Conservation (phyloP, 768 basidiomycete genomes). For the Suillus occidentalis region DNA sequence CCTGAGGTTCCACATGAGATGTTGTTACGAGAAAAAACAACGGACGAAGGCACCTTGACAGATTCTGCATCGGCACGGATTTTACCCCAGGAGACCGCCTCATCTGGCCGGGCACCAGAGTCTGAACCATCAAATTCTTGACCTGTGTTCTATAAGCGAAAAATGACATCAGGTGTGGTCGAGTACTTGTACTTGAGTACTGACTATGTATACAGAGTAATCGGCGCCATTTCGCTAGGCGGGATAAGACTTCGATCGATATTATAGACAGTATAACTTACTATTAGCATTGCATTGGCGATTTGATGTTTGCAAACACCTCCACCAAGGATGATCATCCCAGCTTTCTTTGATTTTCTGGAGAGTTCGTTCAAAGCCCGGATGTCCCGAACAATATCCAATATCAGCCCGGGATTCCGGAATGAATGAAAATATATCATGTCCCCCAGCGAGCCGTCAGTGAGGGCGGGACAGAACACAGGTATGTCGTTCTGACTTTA, state of each 20-base stretch:
- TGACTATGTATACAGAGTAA: constrained; percentile 91
- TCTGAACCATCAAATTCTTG: constrained; percentile 99
- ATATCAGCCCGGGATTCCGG: constrained; percentile 73
- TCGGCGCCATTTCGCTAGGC: constrained; percentile 94
- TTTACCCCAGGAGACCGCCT: constrained; percentile 99
- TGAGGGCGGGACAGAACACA: constrained; percentile 97
- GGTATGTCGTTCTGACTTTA: constrained; percentile 88
- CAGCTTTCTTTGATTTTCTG: constrained; percentile 86
- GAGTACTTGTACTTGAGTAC: constrained; percentile 23
- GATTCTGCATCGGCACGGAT: constrained; percentile 83
- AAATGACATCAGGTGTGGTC: neutral
- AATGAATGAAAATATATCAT: constrained; percentile 99
- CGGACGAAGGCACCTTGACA: constrained; percentile 58
- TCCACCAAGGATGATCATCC: constrained; percentile 97
- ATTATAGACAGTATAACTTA: constrained; percentile 37
- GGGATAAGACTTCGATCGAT: constrained; percentile 6
- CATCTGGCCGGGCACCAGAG: constrained; percentile 94
- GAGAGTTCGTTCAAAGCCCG: constrained; percentile 87
- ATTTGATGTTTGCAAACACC: constrained; percentile 99
- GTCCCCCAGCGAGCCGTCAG: constrained; percentile 97
- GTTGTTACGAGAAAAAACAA: neutral
- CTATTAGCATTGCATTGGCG: constrained; percentile 99
- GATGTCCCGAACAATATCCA: constrained; percentile 96
- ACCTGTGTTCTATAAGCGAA: constrained; percentile 76
- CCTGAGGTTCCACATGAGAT: constrained; percentile 34